These are phyloP conservation scores for Diatrype stigma DNA, from an alignment of 2,329 filamentous ascomycete genomes.

Conservation along the genomic window DNA sequence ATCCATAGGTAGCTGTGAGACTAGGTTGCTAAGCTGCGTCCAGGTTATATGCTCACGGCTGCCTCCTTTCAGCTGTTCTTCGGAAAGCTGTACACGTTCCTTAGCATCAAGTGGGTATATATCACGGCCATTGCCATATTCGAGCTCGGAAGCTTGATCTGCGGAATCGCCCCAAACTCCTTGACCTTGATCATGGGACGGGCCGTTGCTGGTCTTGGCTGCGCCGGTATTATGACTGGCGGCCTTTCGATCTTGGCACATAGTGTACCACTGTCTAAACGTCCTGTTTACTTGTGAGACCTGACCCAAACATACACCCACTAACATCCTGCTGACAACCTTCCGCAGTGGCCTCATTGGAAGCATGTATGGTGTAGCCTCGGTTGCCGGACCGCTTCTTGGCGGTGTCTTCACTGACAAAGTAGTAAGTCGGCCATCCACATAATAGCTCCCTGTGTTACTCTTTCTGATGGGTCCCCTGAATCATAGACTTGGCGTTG, in stretches of 20 bases:
- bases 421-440: slow-evolving; percentile 19
- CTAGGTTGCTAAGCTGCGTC: not conserved
- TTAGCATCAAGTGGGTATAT: slow-evolving; percentile 34
- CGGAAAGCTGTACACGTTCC: slow-evolving; percentile 37
- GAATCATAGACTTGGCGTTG: slow-evolving; percentile 23
- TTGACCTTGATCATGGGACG: slow-evolving; percentile 25
- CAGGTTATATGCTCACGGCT: slow-evolving; percentile 35
- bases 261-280: slow-evolving; percentile 21
- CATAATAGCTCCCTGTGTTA: not conserved
- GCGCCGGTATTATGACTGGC: slow-evolving; percentile 39
- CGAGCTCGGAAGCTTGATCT: slow-evolving; percentile 36
- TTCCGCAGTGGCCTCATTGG: slow-evolving; percentile 17
- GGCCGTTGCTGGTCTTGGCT: slow-evolving; percentile 28
- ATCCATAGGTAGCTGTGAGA: not conserved
- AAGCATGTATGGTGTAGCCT: slow-evolving; percentile 37
- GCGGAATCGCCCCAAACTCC: slow-evolving; percentile 26
- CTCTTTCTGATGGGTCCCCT: not conserved
- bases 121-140: slow-evolving; percentile 34
- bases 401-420: slow-evolving; percentile 29
- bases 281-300: slow-evolving; percentile 17
- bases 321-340: not conserved
- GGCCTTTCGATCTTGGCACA: slow-evolving; percentile 31
- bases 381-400: slow-evolving; percentile 26
- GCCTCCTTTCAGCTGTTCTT: slow-evolving; percentile 33
- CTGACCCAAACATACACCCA: no score